Base-by-base conservation (phyloP, 1,284 basidiomycete genomes). In the Pholiota adiposa region DNA sequence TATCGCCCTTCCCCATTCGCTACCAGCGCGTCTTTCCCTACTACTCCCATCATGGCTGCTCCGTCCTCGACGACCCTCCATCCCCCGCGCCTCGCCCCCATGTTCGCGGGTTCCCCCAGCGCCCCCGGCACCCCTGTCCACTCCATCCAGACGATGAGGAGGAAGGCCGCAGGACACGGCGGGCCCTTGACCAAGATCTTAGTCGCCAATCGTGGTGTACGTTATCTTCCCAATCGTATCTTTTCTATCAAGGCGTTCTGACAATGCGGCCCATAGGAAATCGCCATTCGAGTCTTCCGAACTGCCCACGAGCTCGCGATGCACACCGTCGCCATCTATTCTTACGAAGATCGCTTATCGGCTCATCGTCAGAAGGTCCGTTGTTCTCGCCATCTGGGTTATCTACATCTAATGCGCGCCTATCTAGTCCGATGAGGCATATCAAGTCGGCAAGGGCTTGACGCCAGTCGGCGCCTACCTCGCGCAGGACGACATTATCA, bases 311-410 rank as follows among this genome's bases (percentile, higher is more conserved):
- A 99, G 75, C 86, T 99, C 62, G 97, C 96, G 34, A 97, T 99
- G 96, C 94, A 97, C 74, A 98, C 97, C 54, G 97, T 99, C 58
- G 97, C 97, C 48, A 98, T 99, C 80, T 99, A 94, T 83, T 98
- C 96, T 16, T 91, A 85, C 74, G 97, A 99, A 78, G 97, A 99
- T 83, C 87, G 97, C 64, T 87, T 98, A 80, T 94, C 89, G 59
- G 97, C 97, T 44, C 97, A 99, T 82, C 88, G 97, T 71, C 96
- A 98, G 78, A 99, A 99, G 88, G 93, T 89, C 66, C 25, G 77
- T 46, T 16, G 29, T 48, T 46, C 18, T 38, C 29, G 44, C 34
- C 19, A 27, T 34, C n/a, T 43, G 36, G 27, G 8, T 31, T 7
- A 33, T 23, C 19, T 51, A n/a, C 23, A 31, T 14, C 25, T 51